A percentile compares a stretch with the other conserved stretches of the same genome.
These are phyloP conservation scores for Corniculantispora saksenae DNA, from an alignment of 2,329 filamentous ascomycete species.

Conservation along the genomic window DNA sequence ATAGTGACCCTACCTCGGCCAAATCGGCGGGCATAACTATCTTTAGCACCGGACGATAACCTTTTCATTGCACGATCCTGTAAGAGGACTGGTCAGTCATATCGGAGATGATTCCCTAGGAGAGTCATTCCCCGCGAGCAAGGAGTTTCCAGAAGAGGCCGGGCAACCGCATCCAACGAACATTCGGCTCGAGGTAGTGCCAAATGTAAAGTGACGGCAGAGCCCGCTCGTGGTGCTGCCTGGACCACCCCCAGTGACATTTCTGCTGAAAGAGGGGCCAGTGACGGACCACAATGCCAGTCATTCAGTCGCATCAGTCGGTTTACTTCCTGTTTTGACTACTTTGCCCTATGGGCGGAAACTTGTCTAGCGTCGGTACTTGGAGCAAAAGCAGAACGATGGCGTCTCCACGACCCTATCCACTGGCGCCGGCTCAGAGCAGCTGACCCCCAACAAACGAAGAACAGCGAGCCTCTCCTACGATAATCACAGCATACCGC, in stretches of 20 bases:
- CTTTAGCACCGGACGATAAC: neutral
- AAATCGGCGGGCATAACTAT: neutral
- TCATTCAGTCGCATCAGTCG: no score
- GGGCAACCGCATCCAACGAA: no score
- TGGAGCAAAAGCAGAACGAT: constrained; percentile 1
- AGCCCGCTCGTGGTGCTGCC: no score
- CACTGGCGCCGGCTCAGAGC: neutral
- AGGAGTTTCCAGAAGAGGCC: no score
- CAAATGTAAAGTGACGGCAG: no score
- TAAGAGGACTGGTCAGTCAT: neutral
- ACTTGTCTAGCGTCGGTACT: neutral
- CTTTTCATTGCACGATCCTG: neutral
- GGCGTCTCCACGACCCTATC: neutral
- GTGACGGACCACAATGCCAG: no score
- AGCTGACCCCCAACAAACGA: neutral
- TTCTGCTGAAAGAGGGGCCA: no score
- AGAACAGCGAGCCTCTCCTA: no score
- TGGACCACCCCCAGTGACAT: no score
- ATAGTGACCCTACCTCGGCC: neutral
- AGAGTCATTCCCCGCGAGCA: no score
- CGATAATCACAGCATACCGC: no score
- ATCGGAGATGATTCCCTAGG: neutral
- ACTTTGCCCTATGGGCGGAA: neutral
- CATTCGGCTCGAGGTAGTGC: no score
- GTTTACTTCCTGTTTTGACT: neutral